Evolutionary conservation across 257 asterid genomes (phyloP).

Genomic region (Nemophila menziesii): DNA sequence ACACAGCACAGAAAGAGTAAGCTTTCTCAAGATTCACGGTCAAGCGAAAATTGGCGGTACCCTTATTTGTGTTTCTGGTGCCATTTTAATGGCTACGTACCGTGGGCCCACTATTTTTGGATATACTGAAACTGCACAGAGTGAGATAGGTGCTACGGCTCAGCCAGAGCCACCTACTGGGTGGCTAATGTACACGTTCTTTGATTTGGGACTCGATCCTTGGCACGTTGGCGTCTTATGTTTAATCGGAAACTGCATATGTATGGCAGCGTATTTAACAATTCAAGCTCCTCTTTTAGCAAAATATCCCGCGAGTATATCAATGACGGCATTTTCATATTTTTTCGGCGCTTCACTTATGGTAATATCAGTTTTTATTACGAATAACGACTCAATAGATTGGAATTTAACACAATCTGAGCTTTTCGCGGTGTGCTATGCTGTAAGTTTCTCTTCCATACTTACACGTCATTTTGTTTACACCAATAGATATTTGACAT

Average conservation of each 20-base stretch:
- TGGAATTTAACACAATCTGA: conserved; percentile 71
- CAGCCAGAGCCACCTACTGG: conserved; percentile 85
- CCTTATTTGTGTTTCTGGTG: conserved; percentile 78
- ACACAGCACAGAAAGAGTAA: conserved; percentile 93
- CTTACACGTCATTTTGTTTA: not conserved
- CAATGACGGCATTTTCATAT: conserved; percentile 89
- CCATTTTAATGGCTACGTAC: conserved; percentile 72
- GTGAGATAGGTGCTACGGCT: conserved; percentile 70
- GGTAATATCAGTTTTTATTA: conserved; percentile 48
- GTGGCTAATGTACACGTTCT: conserved; percentile 48
- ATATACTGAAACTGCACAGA: conserved; percentile 27
- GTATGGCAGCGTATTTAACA: conserved; percentile 81
- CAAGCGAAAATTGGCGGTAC: conserved; percentile 90
- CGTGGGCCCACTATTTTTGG: conserved; percentile 88
- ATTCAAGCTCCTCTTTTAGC: conserved; percentile 90
- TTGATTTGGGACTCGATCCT: conserved; percentile 55
- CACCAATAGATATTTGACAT: not conserved
- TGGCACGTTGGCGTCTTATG: conserved; percentile 93
- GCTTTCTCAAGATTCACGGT: conserved; percentile 62
- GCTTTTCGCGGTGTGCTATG: conserved; percentile 70
- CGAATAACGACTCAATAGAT: conserved; percentile 47
- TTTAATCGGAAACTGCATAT: conserved; percentile 86
- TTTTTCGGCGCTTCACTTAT: conserved; percentile 57
- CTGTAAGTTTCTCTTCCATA: conserved; percentile 48
- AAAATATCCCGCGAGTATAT: conserved; percentile 81